Conservation (phyloP, 176 grass and related monocot species). For the Microstegium vimineum region DNA sequence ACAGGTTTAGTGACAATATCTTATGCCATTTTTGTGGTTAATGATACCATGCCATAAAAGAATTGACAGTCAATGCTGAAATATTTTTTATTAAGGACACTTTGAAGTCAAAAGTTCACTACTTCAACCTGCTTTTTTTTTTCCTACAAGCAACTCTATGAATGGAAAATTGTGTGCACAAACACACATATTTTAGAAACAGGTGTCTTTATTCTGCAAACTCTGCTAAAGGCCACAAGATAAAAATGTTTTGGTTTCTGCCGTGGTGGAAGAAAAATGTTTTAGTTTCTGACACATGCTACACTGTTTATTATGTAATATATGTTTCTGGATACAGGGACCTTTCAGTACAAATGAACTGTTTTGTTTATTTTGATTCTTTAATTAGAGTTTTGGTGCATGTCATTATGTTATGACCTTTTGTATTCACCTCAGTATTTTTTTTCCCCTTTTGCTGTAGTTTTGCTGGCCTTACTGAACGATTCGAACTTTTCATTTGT, state of each 20-base stretch:
- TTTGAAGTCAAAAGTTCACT: background rate
- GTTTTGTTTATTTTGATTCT: conserved; percentile 5
- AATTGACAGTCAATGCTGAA: background rate
- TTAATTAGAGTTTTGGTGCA: conserved; percentile 4
- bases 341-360: background rate
- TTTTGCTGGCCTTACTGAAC: conserved; percentile 69
- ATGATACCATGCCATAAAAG: background rate
- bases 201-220: background rate
- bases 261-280: too few species aligned
- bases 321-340: background rate
- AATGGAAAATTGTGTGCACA: background rate
- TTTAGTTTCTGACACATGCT: background rate
- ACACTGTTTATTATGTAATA: background rate
- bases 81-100: background rate
- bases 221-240: background rate
- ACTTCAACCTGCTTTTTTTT: background rate
- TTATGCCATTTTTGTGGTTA: background rate
- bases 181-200: background rate
- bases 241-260: background rate
- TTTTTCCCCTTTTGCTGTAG: conserved; percentile 43
- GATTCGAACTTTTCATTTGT: conserved; percentile 95
- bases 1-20: background rate
- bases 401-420: conserved; percentile 8
- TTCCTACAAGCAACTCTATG: background rate
- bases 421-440: background rate